Evolutionary conservation across 108 stramenopile genomes (phyloP).

Genomic region (Nitzschia putrida): DNA sequence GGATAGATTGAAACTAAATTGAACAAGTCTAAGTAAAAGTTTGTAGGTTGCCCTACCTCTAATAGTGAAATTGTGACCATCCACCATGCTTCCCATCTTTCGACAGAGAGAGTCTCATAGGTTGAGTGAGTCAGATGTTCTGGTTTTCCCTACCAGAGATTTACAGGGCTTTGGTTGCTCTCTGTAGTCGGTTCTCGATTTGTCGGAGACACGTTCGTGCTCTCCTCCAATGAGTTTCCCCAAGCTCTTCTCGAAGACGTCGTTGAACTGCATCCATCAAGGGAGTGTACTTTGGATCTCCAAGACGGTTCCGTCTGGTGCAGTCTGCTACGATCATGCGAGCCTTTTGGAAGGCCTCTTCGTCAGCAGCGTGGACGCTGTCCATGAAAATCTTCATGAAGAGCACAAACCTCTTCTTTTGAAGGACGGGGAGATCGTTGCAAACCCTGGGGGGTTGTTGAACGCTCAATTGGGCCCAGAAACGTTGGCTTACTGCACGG

Average conservation of each 20-base stretch:
- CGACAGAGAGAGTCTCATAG: no score
- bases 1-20: no score
- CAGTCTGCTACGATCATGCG: conserved; percentile 49
- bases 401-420: conserved; percentile 34
- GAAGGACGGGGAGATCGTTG: neutral
- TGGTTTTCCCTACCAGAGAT: no score
- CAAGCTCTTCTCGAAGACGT: conserved; percentile 43
- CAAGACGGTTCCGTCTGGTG: conserved; percentile 52
- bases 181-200: conserved; percentile 15
- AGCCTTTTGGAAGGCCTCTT: conserved; percentile 27
- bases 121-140: no score
- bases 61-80: no score
- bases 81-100: no score
- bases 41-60: no score
- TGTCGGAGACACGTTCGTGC: conserved; percentile 40
- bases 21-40: no score
- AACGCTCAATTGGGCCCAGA: neutral
- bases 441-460: neutral
- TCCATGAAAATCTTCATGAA: conserved; percentile 57
- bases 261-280: conserved; percentile 49
- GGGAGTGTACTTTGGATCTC: conserved; percentile 44
- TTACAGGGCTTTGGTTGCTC: no score
- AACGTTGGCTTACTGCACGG: neutral
- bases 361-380: conserved; percentile 36
- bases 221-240: conserved; percentile 52